Evolutionary conservation across 1,139 yeast genomes (phyloP).

Genomic region (Debaryomycetaceae sp.): DNA sequence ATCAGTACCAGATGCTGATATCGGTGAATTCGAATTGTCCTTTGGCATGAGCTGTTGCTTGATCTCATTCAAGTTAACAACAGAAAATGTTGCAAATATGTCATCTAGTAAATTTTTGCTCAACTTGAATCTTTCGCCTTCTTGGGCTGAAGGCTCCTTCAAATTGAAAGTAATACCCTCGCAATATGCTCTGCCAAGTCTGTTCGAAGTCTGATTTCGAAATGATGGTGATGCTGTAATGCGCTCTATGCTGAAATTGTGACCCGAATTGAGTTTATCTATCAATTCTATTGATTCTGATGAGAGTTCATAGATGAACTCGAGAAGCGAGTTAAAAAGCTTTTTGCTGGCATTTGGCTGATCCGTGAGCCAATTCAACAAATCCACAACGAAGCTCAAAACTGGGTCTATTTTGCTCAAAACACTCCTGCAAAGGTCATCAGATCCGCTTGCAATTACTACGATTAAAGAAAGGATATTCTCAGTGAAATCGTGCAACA

Average conservation of each 20-base stretch:
- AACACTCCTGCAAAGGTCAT: conserved; percentile 54
- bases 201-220: conserved; percentile 24
- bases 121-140: conserved; percentile 18
- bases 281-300: conserved; percentile 62
- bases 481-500: conserved; percentile 66
- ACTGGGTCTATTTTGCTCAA: conserved; percentile 38
- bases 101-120: conserved; percentile 20
- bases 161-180: conserved; percentile 63
- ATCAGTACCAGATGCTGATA: conserved; percentile 28
- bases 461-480: conserved; percentile 68
- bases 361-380: conserved; percentile 33
- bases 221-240: conserved; percentile 15
- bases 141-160: conserved; percentile 37
- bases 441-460: conserved; percentile 64
- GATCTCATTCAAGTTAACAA: conserved; percentile 42
- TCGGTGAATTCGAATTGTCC: conserved; percentile 8
- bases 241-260: conserved; percentile 19
- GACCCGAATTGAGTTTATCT: conserved; percentile 18
- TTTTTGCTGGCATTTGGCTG: conserved; percentile 35
- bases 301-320: conserved; percentile 63
- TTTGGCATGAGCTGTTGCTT: conserved; percentile 23
- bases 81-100: conserved; percentile 25
- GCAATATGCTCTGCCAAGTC: conserved; percentile 47
- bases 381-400: conserved; percentile 39
- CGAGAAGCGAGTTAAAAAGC: conserved; percentile 53